Evolutionary conservation across 768 basidiomycete genomes (phyloP).

Genomic region (Kwoniella dendrophila): DNA sequence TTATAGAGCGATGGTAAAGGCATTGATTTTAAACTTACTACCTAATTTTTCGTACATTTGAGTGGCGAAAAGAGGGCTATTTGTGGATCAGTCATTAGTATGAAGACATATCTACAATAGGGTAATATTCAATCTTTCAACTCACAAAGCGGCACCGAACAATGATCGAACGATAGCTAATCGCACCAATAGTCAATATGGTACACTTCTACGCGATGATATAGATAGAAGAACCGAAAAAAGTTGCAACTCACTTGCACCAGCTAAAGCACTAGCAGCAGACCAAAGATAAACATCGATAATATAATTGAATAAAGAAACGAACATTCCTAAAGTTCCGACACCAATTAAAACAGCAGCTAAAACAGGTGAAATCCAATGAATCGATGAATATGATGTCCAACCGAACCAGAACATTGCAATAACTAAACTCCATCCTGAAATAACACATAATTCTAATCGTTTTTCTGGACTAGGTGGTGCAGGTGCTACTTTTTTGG

Average conservation of each 20-base stretch:
- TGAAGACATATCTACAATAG: too few relatives aligned
- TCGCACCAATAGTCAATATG: too few relatives aligned
- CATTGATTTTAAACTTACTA: slow-evolving; percentile 23
- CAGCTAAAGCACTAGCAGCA: slow-evolving; percentile 58
- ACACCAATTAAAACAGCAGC: slow-evolving; percentile 50
- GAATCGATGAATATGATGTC: slow-evolving; percentile 56
- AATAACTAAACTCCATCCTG: slow-evolving; percentile 54
- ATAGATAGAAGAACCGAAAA: too few relatives aligned
- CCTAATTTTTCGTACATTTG: slow-evolving; percentile 57
- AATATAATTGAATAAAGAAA: slow-evolving; percentile 54
- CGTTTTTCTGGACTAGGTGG: slow-evolving; percentile 54
- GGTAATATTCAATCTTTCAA: not conserved
- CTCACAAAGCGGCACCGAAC: slow-evolving; percentile 51
- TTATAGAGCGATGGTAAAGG: not conserved
- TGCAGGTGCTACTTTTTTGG: slow-evolving; percentile 40
- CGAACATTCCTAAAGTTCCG: slow-evolving; percentile 51
- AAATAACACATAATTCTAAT: slow-evolving; percentile 53
- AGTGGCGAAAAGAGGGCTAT: slow-evolving; percentile 51
- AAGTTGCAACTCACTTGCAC: slow-evolving; percentile 48
- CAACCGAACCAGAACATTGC: slow-evolving; percentile 59
- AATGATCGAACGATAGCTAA: slow-evolving; percentile 48
- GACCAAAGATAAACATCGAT: slow-evolving; percentile 58
- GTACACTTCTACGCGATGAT: too few relatives aligned
- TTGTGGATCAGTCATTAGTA: not conserved
- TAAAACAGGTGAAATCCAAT: slow-evolving; percentile 53